Evolutionary conservation across 2,329 filamentous ascomycete genomes (phyloP).

Genomic region (Hypoxylon sp.): DNA sequence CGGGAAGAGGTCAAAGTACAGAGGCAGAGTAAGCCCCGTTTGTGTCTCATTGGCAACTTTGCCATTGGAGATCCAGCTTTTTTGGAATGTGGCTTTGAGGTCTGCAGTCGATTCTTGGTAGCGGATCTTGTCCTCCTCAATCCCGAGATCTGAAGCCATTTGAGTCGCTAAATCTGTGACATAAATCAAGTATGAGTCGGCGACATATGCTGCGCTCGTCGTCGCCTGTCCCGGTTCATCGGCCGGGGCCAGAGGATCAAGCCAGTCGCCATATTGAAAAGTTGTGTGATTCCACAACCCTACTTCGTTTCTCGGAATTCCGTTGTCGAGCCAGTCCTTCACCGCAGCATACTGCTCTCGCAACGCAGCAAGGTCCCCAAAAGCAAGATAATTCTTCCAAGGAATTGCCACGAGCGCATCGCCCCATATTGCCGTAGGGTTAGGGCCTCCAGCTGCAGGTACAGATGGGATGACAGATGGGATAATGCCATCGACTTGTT

Average conservation of each 20-base stretch:
- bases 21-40: slow-evolving; percentile 50
- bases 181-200: slow-evolving; percentile 57
- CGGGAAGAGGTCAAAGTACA: slow-evolving; percentile 50
- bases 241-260: slow-evolving; percentile 56
- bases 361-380: slow-evolving; percentile 50
- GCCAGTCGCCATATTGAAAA: slow-evolving; percentile 57
- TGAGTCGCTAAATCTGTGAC: slow-evolving; percentile 51
- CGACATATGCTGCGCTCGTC: slow-evolving; percentile 53
- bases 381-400: slow-evolving; percentile 52
- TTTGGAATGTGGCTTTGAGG: slow-evolving; percentile 44
- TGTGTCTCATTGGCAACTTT: slow-evolving; percentile 50
- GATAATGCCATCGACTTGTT: slow-evolving; percentile 43
- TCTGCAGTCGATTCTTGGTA: slow-evolving; percentile 36
- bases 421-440: slow-evolving; percentile 52
- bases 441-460: slow-evolving; percentile 34
- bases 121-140: slow-evolving; percentile 38
- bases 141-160: slow-evolving; percentile 47
- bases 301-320: slow-evolving; percentile 46
- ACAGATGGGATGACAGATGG: slow-evolving; percentile 45
- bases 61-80: slow-evolving; percentile 46
- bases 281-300: slow-evolving; percentile 52
- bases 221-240: slow-evolving; percentile 51
- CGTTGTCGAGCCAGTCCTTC: slow-evolving; percentile 51
- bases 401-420: slow-evolving; percentile 54
- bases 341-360: slow-evolving; percentile 52